Base-by-base conservation (phyloP, 2,329 filamentous ascomycete species). In the Fusarium bactridioides region DNA sequence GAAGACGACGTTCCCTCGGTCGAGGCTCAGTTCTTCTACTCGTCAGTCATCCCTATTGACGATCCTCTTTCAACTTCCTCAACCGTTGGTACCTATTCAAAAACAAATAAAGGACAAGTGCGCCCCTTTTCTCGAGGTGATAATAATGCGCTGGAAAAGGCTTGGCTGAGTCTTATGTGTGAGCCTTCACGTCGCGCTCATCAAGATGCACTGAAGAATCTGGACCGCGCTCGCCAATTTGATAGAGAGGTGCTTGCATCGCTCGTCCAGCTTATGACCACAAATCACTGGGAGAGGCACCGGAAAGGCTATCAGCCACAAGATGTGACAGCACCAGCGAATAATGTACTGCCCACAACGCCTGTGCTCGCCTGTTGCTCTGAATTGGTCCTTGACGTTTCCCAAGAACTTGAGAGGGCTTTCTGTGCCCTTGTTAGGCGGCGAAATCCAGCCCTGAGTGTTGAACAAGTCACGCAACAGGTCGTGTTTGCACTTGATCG, bases 11-110 rank as follows among this genome's bases (percentile, higher is more conserved):
- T 88, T 29, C 92, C 92, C 21, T 86, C 89, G 1, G 80, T 92
- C 60, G 85, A 87, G 37, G 87, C 92, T 27, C 93, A 94, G 71
- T 97, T 94, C 83, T 97, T 97, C 82, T 97, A 97, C 81, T 88
- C 90, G 19, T 96, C 94, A 16, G 85, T 90, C 18, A 88, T 95
- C 55, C 92, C 94, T 35, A 94, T 97, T 78, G 94, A 97, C 78
- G 94, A 97, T 78, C 94, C 94, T 29, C 86, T 97, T n/a, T 94
- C 92, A 15, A 88, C 92, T 4, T 83, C 85, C 16, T 80, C 86
- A 82, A 78, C 89, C 80, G 79, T 88, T 78, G 81, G 80, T 29
- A 76, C 85, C 79, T 83, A 91, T 56, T 79, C 86, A 19, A 87
- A 84, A 62, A 80, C 86, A 61, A 81, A 86, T 38, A 91, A 88